Conservation (phyloP, 2,329 filamentous ascomycete species). For the Penicillium sclerotigenum region DNA sequence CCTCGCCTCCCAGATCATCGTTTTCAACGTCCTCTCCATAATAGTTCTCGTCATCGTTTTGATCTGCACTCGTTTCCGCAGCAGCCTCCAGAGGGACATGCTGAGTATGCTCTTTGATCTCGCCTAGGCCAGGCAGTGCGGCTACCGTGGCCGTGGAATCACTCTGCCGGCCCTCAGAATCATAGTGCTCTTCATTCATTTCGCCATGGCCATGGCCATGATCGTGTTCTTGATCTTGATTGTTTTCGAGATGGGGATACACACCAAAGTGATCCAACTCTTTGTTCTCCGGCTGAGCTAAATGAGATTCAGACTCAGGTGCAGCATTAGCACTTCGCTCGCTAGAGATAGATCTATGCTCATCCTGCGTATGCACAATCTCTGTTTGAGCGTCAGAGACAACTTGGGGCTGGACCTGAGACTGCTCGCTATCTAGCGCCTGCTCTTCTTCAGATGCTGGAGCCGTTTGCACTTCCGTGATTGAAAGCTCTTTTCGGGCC, state of each 20-base stretch:
- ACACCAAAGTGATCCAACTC: not conserved
- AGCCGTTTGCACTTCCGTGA: not conserved
- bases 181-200: constrained; percentile 21
- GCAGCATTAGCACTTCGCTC: not conserved
- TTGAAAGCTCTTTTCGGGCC: constrained; percentile 8
- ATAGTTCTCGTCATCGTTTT: constrained; percentile 23
- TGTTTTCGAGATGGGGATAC: constrained; percentile 10
- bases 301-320: not conserved
- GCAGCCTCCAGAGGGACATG: constrained; percentile 10
- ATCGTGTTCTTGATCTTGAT: constrained; percentile 14
- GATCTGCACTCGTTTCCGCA: constrained; percentile 32
- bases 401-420: not conserved
- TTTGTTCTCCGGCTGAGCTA: not conserved
- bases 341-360: not conserved
- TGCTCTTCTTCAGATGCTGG: not conserved
- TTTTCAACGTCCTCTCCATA: constrained; percentile 13
- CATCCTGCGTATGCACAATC: not conserved
- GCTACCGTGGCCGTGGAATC: constrained; percentile 31
- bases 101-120: constrained; percentile 15
- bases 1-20: constrained; percentile 12
- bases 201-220: constrained; percentile 7
- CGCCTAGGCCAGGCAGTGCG: constrained; percentile 16
- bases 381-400: not conserved
- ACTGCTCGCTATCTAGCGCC: not conserved
- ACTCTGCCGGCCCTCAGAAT: constrained; percentile 30